A percentile compares a stretch with the other conserved stretches of the same genome.
Conservation (phyloP, 2,329 filamentous ascomycete genomes). For the Drechslera avenae region DNA sequence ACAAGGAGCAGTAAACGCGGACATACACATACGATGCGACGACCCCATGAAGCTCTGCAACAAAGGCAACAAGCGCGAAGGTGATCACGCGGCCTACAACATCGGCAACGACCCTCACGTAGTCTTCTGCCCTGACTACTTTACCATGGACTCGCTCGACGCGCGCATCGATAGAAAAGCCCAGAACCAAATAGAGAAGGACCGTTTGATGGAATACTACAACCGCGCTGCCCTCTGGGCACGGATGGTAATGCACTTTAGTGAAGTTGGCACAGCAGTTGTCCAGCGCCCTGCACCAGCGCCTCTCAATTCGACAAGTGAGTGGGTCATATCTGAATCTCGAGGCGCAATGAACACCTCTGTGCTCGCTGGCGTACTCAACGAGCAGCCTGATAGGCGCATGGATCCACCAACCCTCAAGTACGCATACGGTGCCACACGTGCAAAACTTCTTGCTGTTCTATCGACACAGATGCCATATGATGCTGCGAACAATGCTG, state of each 20-base stretch:
- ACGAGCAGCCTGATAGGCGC: constrained; percentile 31
- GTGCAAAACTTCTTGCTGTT: constrained; percentile 39
- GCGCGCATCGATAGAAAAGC: constrained; percentile 31
- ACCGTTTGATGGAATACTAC: constrained; percentile 38
- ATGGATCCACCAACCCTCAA: constrained; percentile 33
- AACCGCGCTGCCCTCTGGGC: constrained; percentile 45
- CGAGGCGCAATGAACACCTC: constrained; percentile 41
- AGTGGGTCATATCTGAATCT: constrained; percentile 27
- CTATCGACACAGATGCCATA: constrained; percentile 41
- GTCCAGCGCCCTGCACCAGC: constrained; percentile 26
- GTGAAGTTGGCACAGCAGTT: constrained; percentile 35
- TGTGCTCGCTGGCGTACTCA: constrained; percentile 38
- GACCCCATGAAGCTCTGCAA: constrained; percentile 38
- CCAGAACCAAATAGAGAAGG: constrained; percentile 28
- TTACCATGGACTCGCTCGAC: constrained; percentile 32
- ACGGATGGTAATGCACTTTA: constrained; percentile 44
- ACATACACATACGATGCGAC: constrained; percentile 44
- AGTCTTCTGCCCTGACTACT: constrained; percentile 42
- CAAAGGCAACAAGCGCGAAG: constrained; percentile 35
- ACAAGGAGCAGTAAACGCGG: constrained; percentile 27
- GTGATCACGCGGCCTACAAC: constrained; percentile 41
- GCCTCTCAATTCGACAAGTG: constrained; percentile 22
- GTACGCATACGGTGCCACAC: constrained; percentile 42
- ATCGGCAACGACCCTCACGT: constrained; percentile 45
- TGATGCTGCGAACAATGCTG: constrained; percentile 42